Evolutionary conservation across 2,329 filamentous ascomycete genomes (phyloP).

Genomic region (Fusarium sp.): DNA sequence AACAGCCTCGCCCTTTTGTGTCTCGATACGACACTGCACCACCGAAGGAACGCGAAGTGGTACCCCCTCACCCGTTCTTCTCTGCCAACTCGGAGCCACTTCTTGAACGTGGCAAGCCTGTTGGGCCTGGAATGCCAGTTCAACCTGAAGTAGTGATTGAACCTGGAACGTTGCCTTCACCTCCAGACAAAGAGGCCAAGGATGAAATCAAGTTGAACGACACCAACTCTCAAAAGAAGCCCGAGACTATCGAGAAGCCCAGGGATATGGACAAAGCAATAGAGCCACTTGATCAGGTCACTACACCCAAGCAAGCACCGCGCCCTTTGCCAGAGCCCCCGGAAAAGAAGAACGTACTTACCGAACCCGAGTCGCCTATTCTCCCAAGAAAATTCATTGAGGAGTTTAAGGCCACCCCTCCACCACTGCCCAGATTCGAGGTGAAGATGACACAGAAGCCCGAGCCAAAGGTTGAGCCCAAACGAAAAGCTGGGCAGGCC

Average conservation of each 20-base stretch:
- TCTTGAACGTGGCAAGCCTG: neutral
- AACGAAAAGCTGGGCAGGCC: neutral
- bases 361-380: neutral
- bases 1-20: constrained; percentile 14
- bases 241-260: neutral
- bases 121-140: neutral
- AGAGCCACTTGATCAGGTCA: neutral
- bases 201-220: no score
- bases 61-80: constrained; percentile 12
- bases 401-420: neutral
- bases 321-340: constrained; percentile 2
- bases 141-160: neutral
- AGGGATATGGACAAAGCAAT: neutral
- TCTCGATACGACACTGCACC: constrained; percentile 20
- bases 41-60: neutral
- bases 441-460: neutral
- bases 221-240: neutral
- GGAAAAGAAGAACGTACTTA: neutral
- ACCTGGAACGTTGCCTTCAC: neutral
- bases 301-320: neutral
- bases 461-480: neutral
- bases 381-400: neutral
- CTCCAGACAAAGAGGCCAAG: neutral
- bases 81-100: neutral
- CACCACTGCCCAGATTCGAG: neutral